Evolutionary conservation across 306 rosid species (phyloP), one percentile per base, ranked within the genome.

Genomic region (Dryas octopetala): DNA sequence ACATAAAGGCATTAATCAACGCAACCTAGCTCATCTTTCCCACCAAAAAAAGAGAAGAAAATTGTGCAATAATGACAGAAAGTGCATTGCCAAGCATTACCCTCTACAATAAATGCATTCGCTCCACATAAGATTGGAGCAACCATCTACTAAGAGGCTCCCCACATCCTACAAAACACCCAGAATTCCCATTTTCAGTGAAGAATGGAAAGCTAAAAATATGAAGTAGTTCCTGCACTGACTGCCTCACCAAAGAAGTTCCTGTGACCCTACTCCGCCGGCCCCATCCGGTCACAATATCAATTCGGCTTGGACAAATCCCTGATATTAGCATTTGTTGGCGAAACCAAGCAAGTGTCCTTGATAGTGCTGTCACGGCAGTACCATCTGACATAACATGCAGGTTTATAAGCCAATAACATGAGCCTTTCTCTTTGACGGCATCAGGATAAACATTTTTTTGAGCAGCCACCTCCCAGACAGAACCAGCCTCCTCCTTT

Each of bases 381-480:
- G 98, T 94, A 61, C 98, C 97, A 58, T 94, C 97, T 0, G 98
- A 94, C 98, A 94, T 94, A 16, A 91, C 96, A 83, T 94, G 98
- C 65, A 94, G 91, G 82, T 94, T 94, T 76, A 94, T 94, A 47
- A 94, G 98, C 98, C 98, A 94, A 62, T 88, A 90, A 57, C 96
- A 86, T 2, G 89, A 76, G 82, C 98, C 82, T 72, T 91, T 90
- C 90, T 91, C 93, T 81, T 73, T 91, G 49, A 94, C 86, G 0
- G 97, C 96, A 46, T 94, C 96, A 26, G 98, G 98, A 49, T 94
- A 94, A 23, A 94, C 95, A 63, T 91, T 94, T 81, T 82, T 91
- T 44, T 83, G 86, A 1, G 90, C 94, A 68, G 96, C 97, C 64
- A 87, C 98, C 83, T 94, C 98, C 98, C 97, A 94, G 53, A 94